Conservation (phyloP, 140 eudicot genomes). For the Flaveria floridana region DNA sequence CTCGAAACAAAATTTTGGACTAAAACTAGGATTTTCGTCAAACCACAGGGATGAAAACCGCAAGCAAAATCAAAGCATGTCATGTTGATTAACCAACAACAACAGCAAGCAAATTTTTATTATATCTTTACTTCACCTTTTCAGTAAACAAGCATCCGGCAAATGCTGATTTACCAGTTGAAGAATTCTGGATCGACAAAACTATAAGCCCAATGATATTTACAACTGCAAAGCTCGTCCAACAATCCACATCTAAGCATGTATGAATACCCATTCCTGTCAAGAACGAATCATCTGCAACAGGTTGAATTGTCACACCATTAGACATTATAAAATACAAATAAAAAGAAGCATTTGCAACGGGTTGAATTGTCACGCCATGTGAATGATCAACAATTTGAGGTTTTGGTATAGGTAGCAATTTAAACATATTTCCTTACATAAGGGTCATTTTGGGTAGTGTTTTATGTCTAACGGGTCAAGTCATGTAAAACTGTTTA, state of each 20-base stretch:
- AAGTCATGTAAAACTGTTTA: neutral
- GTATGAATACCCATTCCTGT: conserved; percentile 8
- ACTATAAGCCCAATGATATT: conserved; percentile 22
- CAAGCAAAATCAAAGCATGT: conserved; percentile 10
- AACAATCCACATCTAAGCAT: neutral
- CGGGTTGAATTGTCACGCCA: too few relatives aligned
- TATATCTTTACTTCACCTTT: conserved; percentile 22
- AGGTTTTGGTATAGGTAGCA: neutral
- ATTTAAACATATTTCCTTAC: neutral
- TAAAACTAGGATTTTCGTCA: too few relatives aligned
- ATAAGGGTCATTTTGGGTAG: neutral
- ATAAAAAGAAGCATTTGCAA: too few relatives aligned
- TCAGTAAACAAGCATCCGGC: neutral
- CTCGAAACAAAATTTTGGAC: too few relatives aligned
- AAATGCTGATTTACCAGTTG: conserved; percentile 14
- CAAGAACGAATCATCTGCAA: conserved; percentile 45
- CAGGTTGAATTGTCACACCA: neutral
- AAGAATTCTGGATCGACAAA: conserved; percentile 15
- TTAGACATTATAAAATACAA: neutral
- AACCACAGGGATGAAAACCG: neutral
- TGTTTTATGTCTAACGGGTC: neutral
- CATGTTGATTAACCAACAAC: conserved; percentile 29
- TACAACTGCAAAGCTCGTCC: conserved; percentile 27
- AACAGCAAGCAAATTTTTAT: conserved; percentile 23
- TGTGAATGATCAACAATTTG: neutral